Conservation (phyloP, 176 grass and related monocot species). For the Carex littledalei region DNA sequence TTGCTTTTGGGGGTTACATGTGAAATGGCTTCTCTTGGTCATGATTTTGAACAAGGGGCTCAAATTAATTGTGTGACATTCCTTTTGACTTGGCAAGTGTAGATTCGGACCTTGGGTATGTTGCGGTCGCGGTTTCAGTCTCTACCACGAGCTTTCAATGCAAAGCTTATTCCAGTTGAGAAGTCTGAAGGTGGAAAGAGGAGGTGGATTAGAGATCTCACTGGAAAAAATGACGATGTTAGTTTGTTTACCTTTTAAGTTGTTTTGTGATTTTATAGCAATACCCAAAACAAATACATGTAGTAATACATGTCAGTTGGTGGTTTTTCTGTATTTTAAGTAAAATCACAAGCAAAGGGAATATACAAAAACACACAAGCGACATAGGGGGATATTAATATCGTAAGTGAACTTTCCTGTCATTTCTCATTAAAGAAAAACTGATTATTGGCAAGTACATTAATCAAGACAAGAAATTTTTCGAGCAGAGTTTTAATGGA, state of each 20-base stretch:
- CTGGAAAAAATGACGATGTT: constrained; percentile 51
- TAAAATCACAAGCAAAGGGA: not conserved
- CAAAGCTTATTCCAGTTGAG: constrained; percentile 52
- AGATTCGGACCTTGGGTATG: constrained; percentile 95
- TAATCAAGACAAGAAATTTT: not conserved
- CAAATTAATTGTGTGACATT: constrained; percentile 20
- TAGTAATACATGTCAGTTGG: not conserved
- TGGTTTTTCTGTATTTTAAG: not conserved
- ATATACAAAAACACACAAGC: too few species aligned
- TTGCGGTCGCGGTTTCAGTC: constrained; percentile 83
- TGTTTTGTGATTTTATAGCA: not conserved
- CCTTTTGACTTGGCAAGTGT: constrained; percentile 18
- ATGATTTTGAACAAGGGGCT: not conserved
- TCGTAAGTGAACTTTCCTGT: too few species aligned
- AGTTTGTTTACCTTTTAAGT: constrained; percentile 1
- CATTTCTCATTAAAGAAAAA: not conserved
- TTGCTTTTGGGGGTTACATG: not conserved
- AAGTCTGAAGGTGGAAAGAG: constrained; percentile 55
- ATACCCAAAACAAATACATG: not conserved
- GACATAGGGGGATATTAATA: too few species aligned
- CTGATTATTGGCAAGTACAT: not conserved
- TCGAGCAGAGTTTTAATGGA: not conserved
- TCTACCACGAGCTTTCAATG: constrained; percentile 68
- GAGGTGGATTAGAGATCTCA: constrained; percentile 49
- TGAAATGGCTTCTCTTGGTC: not conserved